Evolutionary conservation across 2,329 filamentous ascomycete species (phyloP), one percentile per base, ranked within the genome.

Genomic region (Fusarium goolgardi): DNA sequence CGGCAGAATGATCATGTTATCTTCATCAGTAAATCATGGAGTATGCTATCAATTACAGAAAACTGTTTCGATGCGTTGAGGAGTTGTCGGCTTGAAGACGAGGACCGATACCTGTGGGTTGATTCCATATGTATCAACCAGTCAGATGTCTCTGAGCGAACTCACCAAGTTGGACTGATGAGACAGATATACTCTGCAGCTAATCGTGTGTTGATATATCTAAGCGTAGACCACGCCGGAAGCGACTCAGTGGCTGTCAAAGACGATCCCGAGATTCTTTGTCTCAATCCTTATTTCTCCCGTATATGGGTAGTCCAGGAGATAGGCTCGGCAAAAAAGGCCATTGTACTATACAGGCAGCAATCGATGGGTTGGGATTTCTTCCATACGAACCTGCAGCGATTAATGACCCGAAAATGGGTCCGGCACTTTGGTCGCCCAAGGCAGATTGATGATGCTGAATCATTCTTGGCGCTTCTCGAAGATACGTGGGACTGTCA

Each of bases 81-180:
- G 1, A 46, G 45, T 1, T 59, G 55, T 10, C 55, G 51, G 0
- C 40, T 39, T 2, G 15, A 57, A 18, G 39, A 27, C 1, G 13
- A 2, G 35, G 40, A 59, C 21, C 20, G 51, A 6, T 11, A 6
- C 7, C 11, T 58, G 4, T 58, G 51, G 55, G 20, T 56, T 7
- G 54, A 52, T 7, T 37, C 54, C 2, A 56, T 56, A 9, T 51
- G 53, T 13, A 55, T 55, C 34, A 34, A 58, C 9, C 51, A 58
- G 51, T 46, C 32, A 11, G 10, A 56, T 5, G 3, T 46, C 0
- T 57, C 25, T 25, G 55, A 59, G 6, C 23, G 55, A 7, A 59
- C 55, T 0, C 55, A 59, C 1, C 52, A 59, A 59, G 55, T 59
- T 0, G 6, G 51, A 0, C 18, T 59, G 16, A 59, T 56, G 55